Evolutionary conservation across 768 basidiomycete species (phyloP), one percentile per base, ranked within the genome.

Genomic region (Rhizopogon vinicolor): DNA sequence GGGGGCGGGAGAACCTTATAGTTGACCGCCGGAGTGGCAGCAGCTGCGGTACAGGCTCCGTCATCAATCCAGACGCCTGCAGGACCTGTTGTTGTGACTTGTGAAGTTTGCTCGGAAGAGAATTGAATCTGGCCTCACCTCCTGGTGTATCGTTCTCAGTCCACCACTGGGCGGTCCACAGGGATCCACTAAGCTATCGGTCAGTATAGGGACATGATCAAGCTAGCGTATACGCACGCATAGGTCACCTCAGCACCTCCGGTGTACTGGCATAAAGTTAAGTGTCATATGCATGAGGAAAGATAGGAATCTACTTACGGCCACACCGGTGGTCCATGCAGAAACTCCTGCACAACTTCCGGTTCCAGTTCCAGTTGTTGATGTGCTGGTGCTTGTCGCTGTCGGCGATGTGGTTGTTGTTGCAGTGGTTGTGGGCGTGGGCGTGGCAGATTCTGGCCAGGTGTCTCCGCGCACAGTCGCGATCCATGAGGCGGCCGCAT

Each of bases 61-160:
- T 81, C 67, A 63, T 86, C 78, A 43, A 73, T 72, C 85, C 85
- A 86, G 51, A 78, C 81, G 44, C 73, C 77, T 29, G 77, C 75
- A 35, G 74, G 16, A 42, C 77, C 82, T 84, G 51, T 25, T 5
- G 10, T 40, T 5, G 22, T 18, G 9, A 3, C 5, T 2, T 22
- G 31, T 49, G 8, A 41, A 9, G 7, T 22, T 16, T 16, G 14
- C 19, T 22, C 8, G 16, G 9, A 35, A 25, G 18, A 25, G 16
- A 37, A 0, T 9, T 9, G 19, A 33, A 37, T 13, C 14, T 41
- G 31, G n/a, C 25, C 55, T 50, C 48, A 67, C 72, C 66, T 58
- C 64, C 66, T 16, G 68, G 68, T 5, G 51, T 35, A 60, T 77
- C 75, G n/a, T 66, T 65, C 54, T 78, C 58, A 12, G 68, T 71